These are phyloP conservation scores for Cercospora canescens DNA, from an alignment of 2,329 filamentous ascomycete genomes.

Conservation along the genomic window DNA sequence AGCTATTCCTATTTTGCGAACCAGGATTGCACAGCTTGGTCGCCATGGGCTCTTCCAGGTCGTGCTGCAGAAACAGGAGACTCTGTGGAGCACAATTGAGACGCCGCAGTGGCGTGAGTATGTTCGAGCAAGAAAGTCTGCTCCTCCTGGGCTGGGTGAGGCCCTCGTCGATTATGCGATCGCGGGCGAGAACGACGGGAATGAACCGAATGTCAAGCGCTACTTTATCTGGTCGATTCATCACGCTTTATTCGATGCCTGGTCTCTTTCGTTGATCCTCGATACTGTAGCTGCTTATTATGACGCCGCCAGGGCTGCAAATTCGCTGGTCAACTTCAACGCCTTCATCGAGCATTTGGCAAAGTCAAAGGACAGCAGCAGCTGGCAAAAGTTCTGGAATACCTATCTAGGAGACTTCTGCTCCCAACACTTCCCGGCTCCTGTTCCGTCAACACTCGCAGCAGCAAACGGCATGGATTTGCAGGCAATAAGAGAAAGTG, in stretches of 20 bases:
- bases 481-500: background rate
- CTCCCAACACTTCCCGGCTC: background rate
- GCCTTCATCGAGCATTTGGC: background rate
- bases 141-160: background rate
- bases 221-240: constrained; percentile 39
- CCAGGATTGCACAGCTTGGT: background rate
- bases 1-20: background rate
- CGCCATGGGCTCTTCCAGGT: background rate
- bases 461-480: background rate
- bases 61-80: background rate
- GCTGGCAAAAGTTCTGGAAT: background rate
- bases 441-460: background rate
- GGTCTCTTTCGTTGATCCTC: constrained; percentile 39
- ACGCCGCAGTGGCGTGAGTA: background rate
- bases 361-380: background rate
- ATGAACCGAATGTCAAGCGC: background rate
- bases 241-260: constrained; percentile 44
- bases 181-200: background rate
- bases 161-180: background rate
- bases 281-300: constrained; percentile 12
- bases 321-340: background rate
- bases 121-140: background rate
- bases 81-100: background rate
- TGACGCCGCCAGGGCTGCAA: background rate
- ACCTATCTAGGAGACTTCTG: background rate